phyloP scores from a whole-genome alignment of 495 filamentous ascomycete genomes.

The Trichoderma virens region DNA sequence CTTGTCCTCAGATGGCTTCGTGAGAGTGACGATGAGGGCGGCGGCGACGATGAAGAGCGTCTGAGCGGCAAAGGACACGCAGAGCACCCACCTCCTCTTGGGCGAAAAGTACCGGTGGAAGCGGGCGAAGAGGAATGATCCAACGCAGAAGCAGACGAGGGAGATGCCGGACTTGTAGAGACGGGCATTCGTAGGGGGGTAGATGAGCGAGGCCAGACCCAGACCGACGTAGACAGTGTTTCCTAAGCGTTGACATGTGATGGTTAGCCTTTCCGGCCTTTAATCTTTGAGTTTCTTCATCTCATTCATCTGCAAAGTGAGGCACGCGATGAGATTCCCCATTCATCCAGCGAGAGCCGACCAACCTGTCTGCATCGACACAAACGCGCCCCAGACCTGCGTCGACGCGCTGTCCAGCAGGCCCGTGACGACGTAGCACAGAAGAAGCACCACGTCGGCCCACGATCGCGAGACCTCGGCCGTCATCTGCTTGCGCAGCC shows the following conservation, averaged over 20 bases:
- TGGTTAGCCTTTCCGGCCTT: neutral
- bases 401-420: conserved; percentile 65
- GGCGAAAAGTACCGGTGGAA: conserved; percentile 52
- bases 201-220: conserved; percentile 48
- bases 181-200: conserved; percentile 43
- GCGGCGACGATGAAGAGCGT: conserved; percentile 44
- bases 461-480: conserved; percentile 44
- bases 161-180: conserved; percentile 63
- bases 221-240: conserved; percentile 72
- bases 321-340: neutral
- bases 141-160: conserved; percentile 57
- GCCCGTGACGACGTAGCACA: conserved; percentile 66
- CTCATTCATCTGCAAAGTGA: neutral
- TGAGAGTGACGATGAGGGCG: conserved; percentile 49
- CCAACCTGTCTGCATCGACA: conserved; percentile 68
- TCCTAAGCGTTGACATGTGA: conserved; percentile 23
- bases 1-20: conserved; percentile 23
- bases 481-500: conserved; percentile 36
- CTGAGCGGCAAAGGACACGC: conserved; percentile 52
- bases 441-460: conserved; percentile 54
- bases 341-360: neutral
- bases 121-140: conserved; percentile 54
- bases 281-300: neutral
- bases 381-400: conserved; percentile 67
- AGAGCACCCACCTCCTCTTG: conserved; percentile 54